A percentile compares a stretch with the other conserved stretches of the same genome.
Conservation (phyloP, 495 filamentous ascomycete genomes). For the Podospora sp. region DNA sequence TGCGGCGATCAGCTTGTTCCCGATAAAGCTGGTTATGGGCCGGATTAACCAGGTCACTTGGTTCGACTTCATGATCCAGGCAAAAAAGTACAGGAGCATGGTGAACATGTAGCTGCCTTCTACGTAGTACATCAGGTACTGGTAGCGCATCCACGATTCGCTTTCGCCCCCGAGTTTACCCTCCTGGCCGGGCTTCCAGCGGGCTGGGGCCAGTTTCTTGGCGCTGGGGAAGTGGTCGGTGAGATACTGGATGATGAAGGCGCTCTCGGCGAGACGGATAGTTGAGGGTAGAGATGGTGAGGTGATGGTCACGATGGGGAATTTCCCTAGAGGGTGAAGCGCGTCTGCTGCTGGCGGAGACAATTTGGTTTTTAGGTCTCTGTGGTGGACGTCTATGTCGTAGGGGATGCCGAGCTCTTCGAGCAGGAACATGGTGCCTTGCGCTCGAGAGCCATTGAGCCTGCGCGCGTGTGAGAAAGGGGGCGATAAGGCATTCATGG, state of each 20-base stretch:
- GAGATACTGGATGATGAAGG: constrained; percentile 77
- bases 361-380: constrained; percentile 50
- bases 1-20: constrained; percentile 57
- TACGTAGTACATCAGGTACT: constrained; percentile 77
- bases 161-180: constrained; percentile 65
- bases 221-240: constrained; percentile 65
- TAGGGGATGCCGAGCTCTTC: constrained; percentile 80
- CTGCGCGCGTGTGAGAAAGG: constrained; percentile 38
- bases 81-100: constrained; percentile 60
- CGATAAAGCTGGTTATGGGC: constrained; percentile 67
- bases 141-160: constrained; percentile 73
- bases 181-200: constrained; percentile 61
- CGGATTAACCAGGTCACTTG: constrained; percentile 81
- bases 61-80: constrained; percentile 55
- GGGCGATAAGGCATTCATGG: neutral
- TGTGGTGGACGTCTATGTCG: constrained; percentile 73
- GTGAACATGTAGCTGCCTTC: constrained; percentile 79
- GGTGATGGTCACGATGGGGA: constrained; percentile 68
- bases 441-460: constrained; percentile 76
- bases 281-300: constrained; percentile 48
- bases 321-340: constrained; percentile 82
- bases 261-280: constrained; percentile 75
- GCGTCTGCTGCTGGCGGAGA: constrained; percentile 73
- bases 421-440: constrained; percentile 83
- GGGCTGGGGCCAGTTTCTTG: constrained; percentile 61